These are phyloP conservation scores for Tolypocladium cylindrosporum DNA, from an alignment of 2,329 filamentous ascomycete species.

Conservation along the genomic window DNA sequence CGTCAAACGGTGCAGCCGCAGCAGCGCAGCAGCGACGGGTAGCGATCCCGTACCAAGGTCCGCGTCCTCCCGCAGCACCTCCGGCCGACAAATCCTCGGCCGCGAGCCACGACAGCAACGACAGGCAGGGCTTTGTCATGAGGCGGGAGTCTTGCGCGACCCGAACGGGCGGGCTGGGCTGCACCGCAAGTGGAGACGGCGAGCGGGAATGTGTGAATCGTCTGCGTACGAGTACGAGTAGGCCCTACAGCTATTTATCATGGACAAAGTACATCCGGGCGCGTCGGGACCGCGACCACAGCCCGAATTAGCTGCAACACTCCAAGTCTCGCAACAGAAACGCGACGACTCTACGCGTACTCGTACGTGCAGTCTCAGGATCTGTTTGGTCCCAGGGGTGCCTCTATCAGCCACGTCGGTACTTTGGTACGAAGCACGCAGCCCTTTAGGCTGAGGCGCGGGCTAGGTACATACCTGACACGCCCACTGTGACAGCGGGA, in stretches of 20 bases:
- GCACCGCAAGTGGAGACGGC: too few species aligned
- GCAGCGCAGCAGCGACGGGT: not conserved
- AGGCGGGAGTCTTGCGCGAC: too few species aligned
- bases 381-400: not conserved
- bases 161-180: too few species aligned
- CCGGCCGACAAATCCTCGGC: not conserved
- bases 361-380: not conserved
- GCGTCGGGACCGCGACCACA: not conserved
- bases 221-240: too few species aligned
- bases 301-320: not conserved
- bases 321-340: not conserved
- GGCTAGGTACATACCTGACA: not conserved
- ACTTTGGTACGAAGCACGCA: not conserved
- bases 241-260: not conserved
- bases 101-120: not conserved
- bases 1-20: not conserved
- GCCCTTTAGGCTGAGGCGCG: not conserved
- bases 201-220: too few species aligned
- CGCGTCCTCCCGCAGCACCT: not conserved
- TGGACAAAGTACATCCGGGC: not conserved
- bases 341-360: too few species aligned
- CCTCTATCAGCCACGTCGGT: not conserved
- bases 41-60: not conserved
- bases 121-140: not conserved
- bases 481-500: not conserved